Base-by-base conservation (phyloP, 2,329 filamentous ascomycete species). In the Davidsoniella virescens region DNA sequence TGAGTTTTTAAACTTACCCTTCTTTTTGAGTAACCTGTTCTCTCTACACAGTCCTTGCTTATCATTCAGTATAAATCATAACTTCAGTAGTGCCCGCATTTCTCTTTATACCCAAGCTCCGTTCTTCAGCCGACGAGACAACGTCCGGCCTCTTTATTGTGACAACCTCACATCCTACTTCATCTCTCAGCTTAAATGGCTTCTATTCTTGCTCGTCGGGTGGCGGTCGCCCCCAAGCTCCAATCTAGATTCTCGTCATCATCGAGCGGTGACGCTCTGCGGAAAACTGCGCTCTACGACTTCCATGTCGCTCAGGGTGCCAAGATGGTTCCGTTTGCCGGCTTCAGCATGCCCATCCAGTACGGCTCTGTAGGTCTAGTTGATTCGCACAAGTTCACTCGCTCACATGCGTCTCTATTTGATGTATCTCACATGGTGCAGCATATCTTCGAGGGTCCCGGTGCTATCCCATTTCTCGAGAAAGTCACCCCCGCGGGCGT, bases 381-480 rank as follows among this genome's bases (percentile, higher is more conserved):
- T 57, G 84, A 87, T 54, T 94, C 87, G 48, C 92, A 96, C 70
- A 74, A 80, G 59, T 95, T 90, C 74, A 96, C 92, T 14, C 80
- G 92, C 50, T 74, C 79, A 58, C 84, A 88, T 65, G 84, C 86
- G 52, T 94, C 87, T 56, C 69, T 98, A 56, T 98, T 98, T 62
- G 92, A 98, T 65, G 92, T 96, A 50, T 83, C 83, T 63, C 92
- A 96, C 69, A 96, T 96, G 90, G 87, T 82, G 55, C 88, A 94
- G 68, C 87, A 94, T 64, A 75, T 80, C 57, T 79, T 98, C 62
- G 77, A 77, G 47, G 92, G 92, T 0, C 78, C 86, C 5, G 84
- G 84, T 33, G 88, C 86, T 4, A 74, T 82, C 23, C 76, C 76
- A 4, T 92, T 96, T 62, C 75, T 98, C 36, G 80, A 94, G 70